Evolutionary conservation across 495 filamentous ascomycete species (phyloP), one percentile per base, ranked within the genome.

Genomic region (Talaromyces wortmannii): DNA sequence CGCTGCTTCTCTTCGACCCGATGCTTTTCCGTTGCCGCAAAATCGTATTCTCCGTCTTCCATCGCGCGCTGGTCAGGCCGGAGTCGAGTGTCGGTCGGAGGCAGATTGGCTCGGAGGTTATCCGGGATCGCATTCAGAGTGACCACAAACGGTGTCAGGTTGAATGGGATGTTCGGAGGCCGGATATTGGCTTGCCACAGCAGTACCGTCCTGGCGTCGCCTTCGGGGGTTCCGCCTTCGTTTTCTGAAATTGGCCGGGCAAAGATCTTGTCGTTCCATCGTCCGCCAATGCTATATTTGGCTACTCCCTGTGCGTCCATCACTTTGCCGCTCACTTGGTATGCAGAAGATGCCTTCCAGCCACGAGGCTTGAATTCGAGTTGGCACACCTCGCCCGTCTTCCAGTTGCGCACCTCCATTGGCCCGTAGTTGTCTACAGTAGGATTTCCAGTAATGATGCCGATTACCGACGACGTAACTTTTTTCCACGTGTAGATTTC

Each of bases 401-500:
- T 95, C 84, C 86, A 90, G 70, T 98, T 98, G 71, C 89, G 94
- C 72, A 98, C 86, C 67, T 96, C 91, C 89, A 97, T 97, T 4
- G 88, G 80, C 31, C 94, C 94, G 65, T 97, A 97, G 67, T 98
- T 97, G 72, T 98, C 95, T n/a, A 98, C 91, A 0, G 89, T 90
- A 6, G 94, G 94, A 55, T 88, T 92, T 23, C 95, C 95, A 0
- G 92, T 97, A 61, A 98, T 97, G 67, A 98, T 98, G 55, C 94
- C 94, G 31, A 97, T 83, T 3, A 98, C 94, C n/a, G 91, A 94
- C 12, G 92, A 95, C 4, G 90, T 97, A 43, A 96, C 91, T 68
- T 98, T 98, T 74, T 97, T 97, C 94, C 94, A 98, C 2, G 92
- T 97, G 70, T 95, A 97, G 5, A 97, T 76, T 60, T 98, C 94